Evolutionary conservation across 2,329 filamentous ascomycete species (phyloP).

Genomic region (Chaetomium sp.): DNA sequence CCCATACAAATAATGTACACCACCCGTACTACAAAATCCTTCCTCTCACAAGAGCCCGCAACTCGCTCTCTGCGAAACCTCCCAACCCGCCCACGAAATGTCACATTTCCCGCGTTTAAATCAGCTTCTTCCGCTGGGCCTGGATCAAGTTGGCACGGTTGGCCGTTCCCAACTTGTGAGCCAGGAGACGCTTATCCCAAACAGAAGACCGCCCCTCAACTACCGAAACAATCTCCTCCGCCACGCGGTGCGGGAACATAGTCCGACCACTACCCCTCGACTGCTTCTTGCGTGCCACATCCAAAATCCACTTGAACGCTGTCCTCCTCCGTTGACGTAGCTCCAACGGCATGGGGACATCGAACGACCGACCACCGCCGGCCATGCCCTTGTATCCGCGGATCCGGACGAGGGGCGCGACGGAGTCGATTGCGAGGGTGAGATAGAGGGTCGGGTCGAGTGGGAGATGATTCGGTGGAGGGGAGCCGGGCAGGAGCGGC

Average conservation of each 20-base stretch:
- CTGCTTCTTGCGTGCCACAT: slow-evolving; percentile 71
- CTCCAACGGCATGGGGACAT: slow-evolving; percentile 71
- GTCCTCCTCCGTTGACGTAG: slow-evolving; percentile 68
- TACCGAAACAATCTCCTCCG: slow-evolving; percentile 79
- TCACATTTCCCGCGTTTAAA: background rate
- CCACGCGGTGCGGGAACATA: slow-evolving; percentile 70
- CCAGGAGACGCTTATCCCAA: slow-evolving; percentile 72
- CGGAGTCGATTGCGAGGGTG: slow-evolving; percentile 82
- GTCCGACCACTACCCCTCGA: slow-evolving; percentile 64
- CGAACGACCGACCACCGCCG: slow-evolving; percentile 78
- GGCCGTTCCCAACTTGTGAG: slow-evolving; percentile 77
- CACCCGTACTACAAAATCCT: background rate
- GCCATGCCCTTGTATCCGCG: slow-evolving; percentile 68
- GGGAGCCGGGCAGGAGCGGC: slow-evolving; percentile 68
- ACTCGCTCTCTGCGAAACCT: background rate
- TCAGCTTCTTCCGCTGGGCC: slow-evolving; percentile 29
- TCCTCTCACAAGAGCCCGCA: background rate
- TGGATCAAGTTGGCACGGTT: slow-evolving; percentile 65
- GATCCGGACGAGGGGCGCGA: slow-evolving; percentile 81
- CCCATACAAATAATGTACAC: slow-evolving; percentile 16
- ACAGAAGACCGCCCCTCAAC: slow-evolving; percentile 77
- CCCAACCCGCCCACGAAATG: background rate
- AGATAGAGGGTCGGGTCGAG: slow-evolving; percentile 88
- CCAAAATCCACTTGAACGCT: slow-evolving; percentile 85
- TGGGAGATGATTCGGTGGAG: slow-evolving; percentile 72